These are phyloP conservation scores for Trichoderma endophyticum DNA, from an alignment of 2,329 filamentous ascomycete species.

Conservation along the genomic window DNA sequence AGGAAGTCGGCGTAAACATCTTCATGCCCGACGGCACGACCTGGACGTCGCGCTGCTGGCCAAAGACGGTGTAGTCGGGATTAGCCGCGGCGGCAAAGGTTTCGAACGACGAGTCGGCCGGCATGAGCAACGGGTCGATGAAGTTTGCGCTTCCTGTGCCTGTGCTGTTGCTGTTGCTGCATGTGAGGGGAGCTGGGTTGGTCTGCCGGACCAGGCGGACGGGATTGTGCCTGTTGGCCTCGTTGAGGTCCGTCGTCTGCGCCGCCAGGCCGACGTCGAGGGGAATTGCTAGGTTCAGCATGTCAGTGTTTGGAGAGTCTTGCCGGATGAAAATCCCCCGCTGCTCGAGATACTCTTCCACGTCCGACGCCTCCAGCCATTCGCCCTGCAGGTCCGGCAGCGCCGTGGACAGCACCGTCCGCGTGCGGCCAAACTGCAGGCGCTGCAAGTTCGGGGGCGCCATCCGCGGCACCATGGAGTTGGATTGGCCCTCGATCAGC, in stretches of 20 bases:
- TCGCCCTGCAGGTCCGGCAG: slow-evolving; percentile 11
- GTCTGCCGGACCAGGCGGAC: background rate
- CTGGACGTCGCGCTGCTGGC: background rate
- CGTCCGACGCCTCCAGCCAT: slow-evolving; percentile 15
- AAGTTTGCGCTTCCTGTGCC: background rate
- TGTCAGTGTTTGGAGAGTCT: background rate
- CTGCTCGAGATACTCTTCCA: slow-evolving; percentile 18
- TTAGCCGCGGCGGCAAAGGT: background rate
- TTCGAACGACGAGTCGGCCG: background rate
- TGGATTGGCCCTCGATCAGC: slow-evolving; percentile 2
- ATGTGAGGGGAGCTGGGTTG: background rate
- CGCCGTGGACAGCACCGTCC: slow-evolving; percentile 12
- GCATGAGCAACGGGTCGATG: background rate
- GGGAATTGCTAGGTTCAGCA: background rate
- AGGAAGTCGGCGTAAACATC: background rate
- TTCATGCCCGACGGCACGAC: background rate
- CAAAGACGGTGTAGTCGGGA: slow-evolving; percentile 4
- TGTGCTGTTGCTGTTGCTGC: too few relatives aligned
- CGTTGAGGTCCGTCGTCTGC: background rate
- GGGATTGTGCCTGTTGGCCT: background rate
- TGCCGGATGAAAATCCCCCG: slow-evolving; percentile 8
- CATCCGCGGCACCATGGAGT: background rate
- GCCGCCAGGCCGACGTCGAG: background rate
- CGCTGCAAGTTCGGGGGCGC: slow-evolving; percentile 11
- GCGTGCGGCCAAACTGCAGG: slow-evolving; percentile 7